Evolutionary conservation across 495 filamentous ascomycete species (phyloP), one percentile per base, ranked within the genome.

Genomic region (Tuber borchii): DNA sequence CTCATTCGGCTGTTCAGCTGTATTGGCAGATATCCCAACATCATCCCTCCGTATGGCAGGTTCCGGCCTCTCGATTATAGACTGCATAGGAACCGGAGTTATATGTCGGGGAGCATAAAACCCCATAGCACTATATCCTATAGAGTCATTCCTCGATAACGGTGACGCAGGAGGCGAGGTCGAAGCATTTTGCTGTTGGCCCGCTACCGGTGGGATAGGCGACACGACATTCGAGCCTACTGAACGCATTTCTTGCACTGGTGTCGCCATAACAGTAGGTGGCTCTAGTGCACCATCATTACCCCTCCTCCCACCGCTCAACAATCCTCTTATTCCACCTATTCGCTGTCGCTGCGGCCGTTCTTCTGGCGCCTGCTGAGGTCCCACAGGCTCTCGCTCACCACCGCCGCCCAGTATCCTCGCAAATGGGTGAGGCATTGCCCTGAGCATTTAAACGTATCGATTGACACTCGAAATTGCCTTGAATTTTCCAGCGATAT

Each of bases 161-260:
- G 56, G 56, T 17, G 56, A 65, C 26, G 56, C 14, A 65, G 26
- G 26, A 34, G 56, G 56, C 12, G 26, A 65, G 14, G 17, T 65
- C 26, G 26, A 65, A 34, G n/a, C n/a, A 65, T 17, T 26, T 65
- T 12, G 56, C 56, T 65, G 56, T 12, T 65, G 56, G 26, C 56
- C 26, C 10, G n/a, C 12, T 61, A 31, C 51, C n/a, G n/a, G n/a
- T 74, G 69, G 51, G 68, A 71, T 51, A 71, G 69, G 9, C 44
- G 69, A 75, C 76, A 34, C 73, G 71, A 79, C 73, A 39, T 75
- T 79, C n/a, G 78, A 79, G 40, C 71, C 43, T 39, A 79, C 73
- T 44, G 70, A 75, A 72, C 70, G 73, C 78, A 79, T 79, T 39
- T 79, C 78, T 79, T 79, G 72, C 72, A 73, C 40, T 73, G 76